Evolutionary conservation across 169 alveolate species (phyloP).

Genomic region (Cryptosporidium parvum): DNA sequence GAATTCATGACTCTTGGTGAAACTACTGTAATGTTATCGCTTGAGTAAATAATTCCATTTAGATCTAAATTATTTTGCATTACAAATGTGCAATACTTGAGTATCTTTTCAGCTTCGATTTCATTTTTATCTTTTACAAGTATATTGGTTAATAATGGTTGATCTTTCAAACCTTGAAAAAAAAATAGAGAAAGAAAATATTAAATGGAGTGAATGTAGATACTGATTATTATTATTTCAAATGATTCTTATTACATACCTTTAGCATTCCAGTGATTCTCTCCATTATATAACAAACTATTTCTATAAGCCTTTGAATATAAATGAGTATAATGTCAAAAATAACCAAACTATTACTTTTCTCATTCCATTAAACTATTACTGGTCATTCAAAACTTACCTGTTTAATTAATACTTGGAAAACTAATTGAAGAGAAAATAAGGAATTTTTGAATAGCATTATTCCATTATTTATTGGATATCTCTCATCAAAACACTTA

Average conservation of each 20-base stretch:
- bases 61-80: constrained; percentile 30
- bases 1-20: constrained; percentile 75
- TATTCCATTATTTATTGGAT: constrained; percentile 76
- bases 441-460: constrained; percentile 46
- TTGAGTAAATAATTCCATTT: constrained; percentile 42
- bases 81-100: constrained; percentile 40
- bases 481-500: constrained; percentile 74
- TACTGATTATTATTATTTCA: neutral
- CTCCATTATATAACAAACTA: constrained; percentile 20
- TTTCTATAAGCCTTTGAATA: constrained; percentile 25
- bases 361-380: neutral
- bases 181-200: neutral
- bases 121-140: constrained; percentile 67
- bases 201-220: too few species aligned
- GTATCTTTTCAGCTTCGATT: constrained; percentile 26
- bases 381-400: constrained; percentile 11
- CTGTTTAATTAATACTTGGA: constrained; percentile 46
- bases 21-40: constrained; percentile 40
- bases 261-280: constrained; percentile 68
- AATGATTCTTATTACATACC: constrained; percentile 25
- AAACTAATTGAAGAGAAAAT: constrained; percentile 62
- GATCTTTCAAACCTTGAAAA: constrained; percentile 54
- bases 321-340: neutral
- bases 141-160: constrained; percentile 72
- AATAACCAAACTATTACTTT: neutral